Evolutionary conservation across 192 early-diverging fungal genomes (phyloP).

Genomic region (Chytriomyces hyalinus): DNA sequence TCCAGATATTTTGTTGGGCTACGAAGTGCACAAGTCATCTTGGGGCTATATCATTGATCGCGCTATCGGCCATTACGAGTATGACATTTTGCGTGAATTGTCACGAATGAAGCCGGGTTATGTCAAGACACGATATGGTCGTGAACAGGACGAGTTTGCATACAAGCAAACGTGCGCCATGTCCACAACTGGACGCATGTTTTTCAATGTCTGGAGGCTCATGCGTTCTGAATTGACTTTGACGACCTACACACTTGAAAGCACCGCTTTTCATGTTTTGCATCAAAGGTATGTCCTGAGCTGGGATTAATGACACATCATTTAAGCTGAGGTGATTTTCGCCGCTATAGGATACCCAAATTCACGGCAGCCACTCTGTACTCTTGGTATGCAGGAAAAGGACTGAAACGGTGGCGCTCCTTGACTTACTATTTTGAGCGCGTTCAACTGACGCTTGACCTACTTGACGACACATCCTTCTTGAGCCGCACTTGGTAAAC

Average conservation of each 20-base stretch:
- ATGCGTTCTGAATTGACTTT: conserved; percentile 78
- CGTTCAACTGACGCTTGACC: conserved; percentile 65
- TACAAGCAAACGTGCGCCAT: conserved; percentile 68
- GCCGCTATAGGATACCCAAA: conserved; percentile 63
- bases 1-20: conserved; percentile 88
- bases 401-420: conserved; percentile 61
- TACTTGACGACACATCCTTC: conserved; percentile 75
- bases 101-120: conserved; percentile 50
- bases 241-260: conserved; percentile 81
- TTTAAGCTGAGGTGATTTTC: not conserved
- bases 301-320: conserved; percentile 6
- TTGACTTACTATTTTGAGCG: conserved; percentile 73
- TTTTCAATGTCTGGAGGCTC: conserved; percentile 89
- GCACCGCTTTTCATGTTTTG: conserved; percentile 71
- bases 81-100: conserved; percentile 50
- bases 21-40: conserved; percentile 81
- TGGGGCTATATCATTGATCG: conserved; percentile 90
- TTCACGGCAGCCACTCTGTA: conserved; percentile 64
- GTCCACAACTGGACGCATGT: conserved; percentile 74
- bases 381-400: conserved; percentile 65
- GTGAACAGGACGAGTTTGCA: conserved; percentile 62
- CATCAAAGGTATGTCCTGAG: conserved; percentile 61
- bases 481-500: conserved; percentile 63
- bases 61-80: conserved; percentile 42
- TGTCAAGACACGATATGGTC: conserved; percentile 45